phyloP scores from a whole-genome alignment of 2,329 filamentous ascomycete species.

The Keithomyces neogunnii region DNA sequence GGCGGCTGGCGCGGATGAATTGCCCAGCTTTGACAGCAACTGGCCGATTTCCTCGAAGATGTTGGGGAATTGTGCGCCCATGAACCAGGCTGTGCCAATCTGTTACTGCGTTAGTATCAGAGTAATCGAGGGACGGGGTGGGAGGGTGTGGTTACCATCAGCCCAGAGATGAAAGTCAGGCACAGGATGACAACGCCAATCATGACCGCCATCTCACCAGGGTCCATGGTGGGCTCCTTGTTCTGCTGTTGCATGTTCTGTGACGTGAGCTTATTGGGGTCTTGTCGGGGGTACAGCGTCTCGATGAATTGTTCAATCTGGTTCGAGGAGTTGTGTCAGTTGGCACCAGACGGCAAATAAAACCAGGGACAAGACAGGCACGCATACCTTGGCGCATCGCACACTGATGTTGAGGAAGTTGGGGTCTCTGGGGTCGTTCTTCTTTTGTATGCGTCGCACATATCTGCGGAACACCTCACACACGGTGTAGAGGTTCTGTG shows the following conservation, averaged over 20 bases:
- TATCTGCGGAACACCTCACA: slow-evolving; percentile 78
- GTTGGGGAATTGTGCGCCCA: slow-evolving; percentile 73
- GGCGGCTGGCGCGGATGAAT: slow-evolving; percentile 10
- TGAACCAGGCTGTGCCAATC: slow-evolving; percentile 68
- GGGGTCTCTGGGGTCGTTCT: slow-evolving; percentile 89
- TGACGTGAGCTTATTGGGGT: slow-evolving; percentile 50
- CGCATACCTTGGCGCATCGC: slow-evolving; percentile 68
- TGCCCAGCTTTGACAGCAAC: slow-evolving; percentile 12
- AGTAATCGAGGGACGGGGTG: background rate
- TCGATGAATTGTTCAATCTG: slow-evolving; percentile 95
- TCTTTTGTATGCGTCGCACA: slow-evolving; percentile 74
- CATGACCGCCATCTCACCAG: slow-evolving; percentile 58
- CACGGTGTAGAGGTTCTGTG: slow-evolving; percentile 76
- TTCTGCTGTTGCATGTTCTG: slow-evolving; percentile 28
- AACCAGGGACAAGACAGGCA: background rate
- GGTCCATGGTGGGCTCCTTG: slow-evolving; percentile 37
- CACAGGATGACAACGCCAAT: slow-evolving; percentile 56
- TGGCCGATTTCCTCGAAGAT: slow-evolving; percentile 18
- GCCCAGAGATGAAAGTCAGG: slow-evolving; percentile 59
- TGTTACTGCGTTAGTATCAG: slow-evolving; percentile 26
- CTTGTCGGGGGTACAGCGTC: slow-evolving; percentile 79
- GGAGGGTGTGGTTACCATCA: slow-evolving; percentile 62
- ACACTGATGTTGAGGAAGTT: slow-evolving; percentile 89
- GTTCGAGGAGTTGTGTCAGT: background rate
- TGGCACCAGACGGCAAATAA: background rate